These are phyloP conservation scores for Cudoniella acicularis DNA, from an alignment of 495 filamentous ascomycete species.

Conservation along the genomic window DNA sequence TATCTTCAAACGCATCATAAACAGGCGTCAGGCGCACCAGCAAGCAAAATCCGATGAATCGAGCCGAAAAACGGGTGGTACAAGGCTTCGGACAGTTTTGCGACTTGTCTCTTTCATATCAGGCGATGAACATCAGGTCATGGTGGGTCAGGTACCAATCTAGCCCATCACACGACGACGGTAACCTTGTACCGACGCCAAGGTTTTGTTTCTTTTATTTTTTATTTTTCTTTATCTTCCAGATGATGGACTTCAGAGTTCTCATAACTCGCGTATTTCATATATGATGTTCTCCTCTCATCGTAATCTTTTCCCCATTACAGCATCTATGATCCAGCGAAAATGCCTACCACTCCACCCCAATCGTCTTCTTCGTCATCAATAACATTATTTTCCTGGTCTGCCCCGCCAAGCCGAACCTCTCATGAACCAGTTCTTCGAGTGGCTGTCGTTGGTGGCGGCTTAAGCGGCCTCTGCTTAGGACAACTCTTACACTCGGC, in stretches of 20 bases:
- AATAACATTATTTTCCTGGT: slow-evolving; percentile 10
- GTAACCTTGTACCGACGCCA: background rate
- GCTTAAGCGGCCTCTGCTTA: slow-evolving; percentile 18
- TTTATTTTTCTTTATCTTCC: background rate
- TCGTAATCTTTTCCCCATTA: background rate
- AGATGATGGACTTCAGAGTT: background rate
- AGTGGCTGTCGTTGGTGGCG: slow-evolving; percentile 19
- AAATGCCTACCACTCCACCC: background rate
- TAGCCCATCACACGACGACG: background rate
- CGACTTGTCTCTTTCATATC: background rate
- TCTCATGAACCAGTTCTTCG: slow-evolving; percentile 1
- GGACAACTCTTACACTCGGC: slow-evolving; percentile 16
- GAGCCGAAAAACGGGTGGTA: background rate
- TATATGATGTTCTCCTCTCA: background rate
- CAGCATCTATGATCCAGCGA: background rate
- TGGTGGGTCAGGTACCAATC: background rate
- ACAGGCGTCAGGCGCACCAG: background rate
- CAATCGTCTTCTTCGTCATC: slow-evolving; percentile 2
- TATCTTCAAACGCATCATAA: background rate
- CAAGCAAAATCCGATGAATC: too few relatives aligned
- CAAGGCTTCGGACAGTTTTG: background rate
- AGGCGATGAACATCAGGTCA: slow-evolving; percentile 3
- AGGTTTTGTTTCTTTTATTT: background rate
- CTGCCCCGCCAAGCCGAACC: background rate
- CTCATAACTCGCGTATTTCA: background rate